A percentile compares a stretch with the other conserved stretches of the same genome.
Conservation (phyloP, 129 eudicot species). For the Flaveria trinervia region DNA sequence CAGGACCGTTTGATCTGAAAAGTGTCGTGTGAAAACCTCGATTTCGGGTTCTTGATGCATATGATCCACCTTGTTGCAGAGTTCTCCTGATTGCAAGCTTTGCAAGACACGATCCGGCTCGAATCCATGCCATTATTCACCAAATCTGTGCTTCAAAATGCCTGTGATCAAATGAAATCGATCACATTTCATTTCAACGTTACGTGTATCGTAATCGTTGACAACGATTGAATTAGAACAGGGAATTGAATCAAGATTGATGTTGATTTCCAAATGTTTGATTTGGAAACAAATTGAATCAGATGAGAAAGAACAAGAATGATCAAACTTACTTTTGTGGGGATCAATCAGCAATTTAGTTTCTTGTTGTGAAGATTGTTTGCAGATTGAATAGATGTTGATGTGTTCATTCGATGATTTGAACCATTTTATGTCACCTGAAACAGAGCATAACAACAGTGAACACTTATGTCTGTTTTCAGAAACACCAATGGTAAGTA, state of each 20-base stretch:
- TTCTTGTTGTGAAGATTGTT: neutral
- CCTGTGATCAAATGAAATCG: neutral
- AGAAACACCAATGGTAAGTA: conserved; percentile 8
- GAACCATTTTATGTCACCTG: neutral
- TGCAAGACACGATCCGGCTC: conserved; percentile 77
- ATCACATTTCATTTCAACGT: neutral
- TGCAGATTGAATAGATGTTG: neutral
- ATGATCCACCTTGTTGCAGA: conserved; percentile 48
- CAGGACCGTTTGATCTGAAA: conserved; percentile 62
- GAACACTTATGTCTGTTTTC: conserved; percentile 26
- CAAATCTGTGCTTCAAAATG: neutral
- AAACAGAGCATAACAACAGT: conserved; percentile 24
- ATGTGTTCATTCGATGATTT: conserved; percentile 1
- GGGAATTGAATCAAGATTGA: too few relatives aligned
- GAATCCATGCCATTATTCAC: conserved; percentile 71
- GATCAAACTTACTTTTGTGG: neutral
- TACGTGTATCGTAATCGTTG: too few relatives aligned
- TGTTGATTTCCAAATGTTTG: too few relatives aligned
- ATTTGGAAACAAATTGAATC: neutral
- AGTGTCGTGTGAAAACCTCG: conserved; percentile 61
- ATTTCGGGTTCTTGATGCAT: conserved; percentile 48
- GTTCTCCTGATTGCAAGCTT: conserved; percentile 66
- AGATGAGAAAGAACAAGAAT: conserved; percentile 4
- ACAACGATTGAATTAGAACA: too few relatives aligned
- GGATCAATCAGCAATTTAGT: conserved; percentile 2